These are phyloP conservation scores for Cercospora berteroae DNA, from an alignment of 2,329 filamentous ascomycete species.

Conservation along the genomic window DNA sequence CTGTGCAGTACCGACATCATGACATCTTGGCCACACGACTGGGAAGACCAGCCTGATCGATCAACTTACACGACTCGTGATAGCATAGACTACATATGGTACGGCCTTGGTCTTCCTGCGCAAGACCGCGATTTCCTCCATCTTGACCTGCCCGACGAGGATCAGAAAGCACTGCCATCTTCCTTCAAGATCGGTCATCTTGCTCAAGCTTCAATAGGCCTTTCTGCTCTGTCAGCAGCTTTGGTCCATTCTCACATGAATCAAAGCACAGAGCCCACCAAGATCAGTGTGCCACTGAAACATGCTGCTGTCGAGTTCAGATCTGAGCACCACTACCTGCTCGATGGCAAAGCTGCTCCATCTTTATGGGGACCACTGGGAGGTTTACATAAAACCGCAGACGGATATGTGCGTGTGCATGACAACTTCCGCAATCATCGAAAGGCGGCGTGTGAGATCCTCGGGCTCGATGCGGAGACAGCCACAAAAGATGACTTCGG, in stretches of 20 bases:
- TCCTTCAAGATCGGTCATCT: conserved; percentile 57
- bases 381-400: conserved; percentile 52
- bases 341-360: conserved; percentile 41
- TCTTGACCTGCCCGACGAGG: conserved; percentile 27
- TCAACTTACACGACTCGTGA: conserved; percentile 30
- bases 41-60: conserved; percentile 21
- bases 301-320: conserved; percentile 55
- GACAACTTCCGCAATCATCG: conserved; percentile 55
- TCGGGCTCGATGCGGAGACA: conserved; percentile 40
- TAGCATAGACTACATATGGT: conserved; percentile 37
- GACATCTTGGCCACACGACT: not conserved
- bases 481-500: conserved; percentile 44
- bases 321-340: conserved; percentile 51
- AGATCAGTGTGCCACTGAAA: conserved; percentile 45
- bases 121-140: not conserved
- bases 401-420: conserved; percentile 57
- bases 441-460: conserved; percentile 44
- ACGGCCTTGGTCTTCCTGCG: conserved; percentile 23
- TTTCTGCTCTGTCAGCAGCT: conserved; percentile 53
- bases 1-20: not conserved
- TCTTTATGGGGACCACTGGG: conserved; percentile 48
- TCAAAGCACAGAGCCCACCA: conserved; percentile 31
- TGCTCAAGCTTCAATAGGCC: conserved; percentile 53
- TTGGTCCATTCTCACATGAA: conserved; percentile 39
- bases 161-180: conserved; percentile 42